These are phyloP conservation scores for Hypseocharis bilobata DNA, from an alignment of 441 rosid species.

Conservation along the genomic window DNA sequence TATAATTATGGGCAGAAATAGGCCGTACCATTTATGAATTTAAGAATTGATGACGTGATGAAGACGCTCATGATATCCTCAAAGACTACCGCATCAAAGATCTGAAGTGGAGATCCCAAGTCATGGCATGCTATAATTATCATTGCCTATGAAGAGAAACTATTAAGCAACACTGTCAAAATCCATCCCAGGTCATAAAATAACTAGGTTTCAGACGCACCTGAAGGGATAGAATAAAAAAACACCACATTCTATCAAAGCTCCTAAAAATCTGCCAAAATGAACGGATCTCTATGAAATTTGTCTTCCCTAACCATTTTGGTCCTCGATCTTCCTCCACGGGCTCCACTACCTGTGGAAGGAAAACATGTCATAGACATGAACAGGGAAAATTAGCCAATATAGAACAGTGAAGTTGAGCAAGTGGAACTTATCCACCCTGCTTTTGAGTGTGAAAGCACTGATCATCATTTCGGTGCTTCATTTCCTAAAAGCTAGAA, in stretches of 20 bases:
- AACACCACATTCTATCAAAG: slow-evolving; percentile 96
- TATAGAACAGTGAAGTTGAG: background rate
- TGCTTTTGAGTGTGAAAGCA: background rate
- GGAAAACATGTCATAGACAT: slow-evolving; percentile 9
- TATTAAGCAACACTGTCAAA: slow-evolving; percentile 7
- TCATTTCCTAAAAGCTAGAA: background rate
- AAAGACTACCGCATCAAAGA: slow-evolving; percentile 60
- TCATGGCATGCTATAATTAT: slow-evolving; percentile 93
- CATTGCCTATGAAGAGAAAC: slow-evolving; percentile 59
- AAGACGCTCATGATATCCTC: slow-evolving; percentile 92
- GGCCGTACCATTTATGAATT: slow-evolving; percentile 61
- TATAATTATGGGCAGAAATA: slow-evolving; percentile 2
- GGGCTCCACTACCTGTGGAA: slow-evolving; percentile 30
- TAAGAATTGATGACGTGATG: slow-evolving; percentile 72
- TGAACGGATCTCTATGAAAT: slow-evolving; percentile 87
- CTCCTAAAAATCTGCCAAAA: slow-evolving; percentile 97
- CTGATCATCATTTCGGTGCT: background rate
- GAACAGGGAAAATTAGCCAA: slow-evolving; percentile 7
- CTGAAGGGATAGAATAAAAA: slow-evolving; percentile 88
- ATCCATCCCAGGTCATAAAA: slow-evolving; percentile 6
- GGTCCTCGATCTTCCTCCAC: slow-evolving; percentile 32
- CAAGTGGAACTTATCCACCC: background rate
- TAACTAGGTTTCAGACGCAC: slow-evolving; percentile 28
- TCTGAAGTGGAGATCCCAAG: slow-evolving; percentile 74
- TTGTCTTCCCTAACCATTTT: slow-evolving; percentile 86